Conservation (phyloP, 805 yeast genomes). For the Kodamaea jinghongensis region DNA sequence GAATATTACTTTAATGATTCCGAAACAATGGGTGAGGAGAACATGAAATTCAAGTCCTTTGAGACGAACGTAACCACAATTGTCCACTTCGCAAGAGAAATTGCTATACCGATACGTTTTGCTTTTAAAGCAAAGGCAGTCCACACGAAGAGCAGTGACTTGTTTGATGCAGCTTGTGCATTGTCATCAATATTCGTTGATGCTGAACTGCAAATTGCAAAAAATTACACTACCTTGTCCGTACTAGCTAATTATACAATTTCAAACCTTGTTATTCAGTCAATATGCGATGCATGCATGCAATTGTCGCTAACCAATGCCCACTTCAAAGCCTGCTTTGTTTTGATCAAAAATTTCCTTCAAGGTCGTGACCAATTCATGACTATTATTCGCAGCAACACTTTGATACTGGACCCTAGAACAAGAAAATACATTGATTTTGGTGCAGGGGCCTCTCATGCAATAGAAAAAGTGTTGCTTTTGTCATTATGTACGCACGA, state of each 20-base stretch:
- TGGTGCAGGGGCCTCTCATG: conserved; percentile 21
- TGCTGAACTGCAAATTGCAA: conserved; percentile 13
- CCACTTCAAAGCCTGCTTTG: conserved; percentile 34
- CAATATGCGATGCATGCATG: conserved; percentile 36
- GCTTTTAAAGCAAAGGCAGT: conserved; percentile 20
- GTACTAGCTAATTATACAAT: conserved; percentile 25
- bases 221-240: conserved; percentile 20
- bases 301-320: conserved; percentile 32
- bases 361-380: conserved; percentile 22
- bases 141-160: conserved; percentile 14
- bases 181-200: conserved; percentile 31
- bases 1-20: conserved; percentile 31
- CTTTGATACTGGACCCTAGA: conserved; percentile 7
- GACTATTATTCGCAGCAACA: conserved; percentile 8
- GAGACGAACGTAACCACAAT: conserved; percentile 12
- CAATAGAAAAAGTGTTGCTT: conserved; percentile 37
- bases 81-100: conserved; percentile 23
- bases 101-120: conserved; percentile 23
- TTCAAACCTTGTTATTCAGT: conserved; percentile 30
- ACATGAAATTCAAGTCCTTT: conserved; percentile 11
- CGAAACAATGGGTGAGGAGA: conserved; percentile 19
- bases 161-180: conserved; percentile 35
- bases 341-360: conserved; percentile 34
- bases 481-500: conserved; percentile 43
- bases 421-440: conserved; percentile 11